phyloP scores from a whole-genome alignment of 768 basidiomycete species.

The Pleurotus salmoneostramineus region DNA sequence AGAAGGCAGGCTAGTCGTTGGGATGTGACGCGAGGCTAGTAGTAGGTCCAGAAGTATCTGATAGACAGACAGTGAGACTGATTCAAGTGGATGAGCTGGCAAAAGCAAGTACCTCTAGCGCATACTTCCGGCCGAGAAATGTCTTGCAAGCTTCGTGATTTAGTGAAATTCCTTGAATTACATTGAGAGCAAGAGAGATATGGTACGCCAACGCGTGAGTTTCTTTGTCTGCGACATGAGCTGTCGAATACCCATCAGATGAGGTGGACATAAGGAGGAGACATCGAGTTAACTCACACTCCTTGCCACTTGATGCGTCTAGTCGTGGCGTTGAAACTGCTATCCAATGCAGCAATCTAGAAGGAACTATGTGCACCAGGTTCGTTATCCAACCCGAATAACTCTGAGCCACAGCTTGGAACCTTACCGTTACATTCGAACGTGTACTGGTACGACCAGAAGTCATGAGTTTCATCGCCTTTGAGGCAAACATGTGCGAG shows the following conservation, averaged over 20 bases:
- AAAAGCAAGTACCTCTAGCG: slow-evolving; percentile 54
- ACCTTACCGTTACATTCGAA: slow-evolving; percentile 80
- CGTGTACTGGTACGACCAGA: slow-evolving; percentile 63
- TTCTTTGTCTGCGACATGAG: slow-evolving; percentile 40
- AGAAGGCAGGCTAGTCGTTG: slow-evolving; percentile 15
- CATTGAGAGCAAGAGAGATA: slow-evolving; percentile 53
- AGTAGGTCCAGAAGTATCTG: slow-evolving; percentile 74
- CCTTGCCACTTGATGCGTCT: slow-evolving; percentile 45
- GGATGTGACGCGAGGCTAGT: slow-evolving; percentile 62
- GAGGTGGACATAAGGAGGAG: slow-evolving; percentile 20
- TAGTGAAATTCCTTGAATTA: slow-evolving; percentile 75
- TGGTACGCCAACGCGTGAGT: slow-evolving; percentile 45
- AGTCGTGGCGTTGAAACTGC: slow-evolving; percentile 43
- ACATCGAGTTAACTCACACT: slow-evolving; percentile 35
- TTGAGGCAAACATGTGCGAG: slow-evolving; percentile 46
- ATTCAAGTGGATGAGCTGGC: background rate
- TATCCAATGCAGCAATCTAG: slow-evolving; percentile 63
- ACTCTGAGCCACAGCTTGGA: background rate
- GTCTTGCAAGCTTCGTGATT: slow-evolving; percentile 65
- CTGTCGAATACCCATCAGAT: slow-evolving; percentile 18
- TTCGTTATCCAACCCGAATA: background rate
- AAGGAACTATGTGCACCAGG: slow-evolving; percentile 47
- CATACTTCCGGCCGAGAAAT: slow-evolving; percentile 63
- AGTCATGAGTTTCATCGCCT: slow-evolving; percentile 37
- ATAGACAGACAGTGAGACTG: background rate